Conservation (phyloP, 1,284 basidiomycete genomes). For the Marasmius fiardii region DNA sequence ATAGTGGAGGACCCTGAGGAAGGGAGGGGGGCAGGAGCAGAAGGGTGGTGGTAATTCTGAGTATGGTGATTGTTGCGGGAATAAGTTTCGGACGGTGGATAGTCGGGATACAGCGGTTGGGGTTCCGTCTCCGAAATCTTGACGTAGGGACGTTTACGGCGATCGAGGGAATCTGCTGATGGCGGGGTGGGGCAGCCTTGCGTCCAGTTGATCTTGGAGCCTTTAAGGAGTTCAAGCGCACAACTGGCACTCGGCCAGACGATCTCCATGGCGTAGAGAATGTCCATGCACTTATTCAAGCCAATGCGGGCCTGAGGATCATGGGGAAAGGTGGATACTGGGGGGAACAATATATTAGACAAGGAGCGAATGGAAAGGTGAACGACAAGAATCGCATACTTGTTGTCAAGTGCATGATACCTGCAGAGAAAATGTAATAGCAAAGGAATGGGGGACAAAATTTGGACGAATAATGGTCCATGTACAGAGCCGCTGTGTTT, state of each 20-base stretch:
- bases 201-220: slow-evolving; percentile 49
- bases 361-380: background rate
- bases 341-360: background rate
- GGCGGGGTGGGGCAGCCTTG: slow-evolving; percentile 16
- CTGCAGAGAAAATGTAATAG: slow-evolving; percentile 82
- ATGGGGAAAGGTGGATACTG: slow-evolving; percentile 58
- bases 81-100: slow-evolving; percentile 13
- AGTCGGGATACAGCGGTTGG: slow-evolving; percentile 15
- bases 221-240: slow-evolving; percentile 69
- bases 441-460: slow-evolving; percentile 71
- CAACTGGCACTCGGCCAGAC: slow-evolving; percentile 78
- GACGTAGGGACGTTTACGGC: slow-evolving; percentile 38
- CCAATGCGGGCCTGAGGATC: slow-evolving; percentile 70
- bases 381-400: slow-evolving; percentile 34
- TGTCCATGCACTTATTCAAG: slow-evolving; percentile 65
- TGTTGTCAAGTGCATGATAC: slow-evolving; percentile 76
- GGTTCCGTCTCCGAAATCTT: slow-evolving; percentile 12
- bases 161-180: slow-evolving; percentile 19
- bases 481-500: slow-evolving; percentile 51
- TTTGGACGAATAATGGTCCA: slow-evolving; percentile 60
- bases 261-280: slow-evolving; percentile 65
- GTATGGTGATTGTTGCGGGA: background rate
- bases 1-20: background rate
- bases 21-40: background rate
- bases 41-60: background rate